These are phyloP conservation scores for Hericium coralloides DNA, from an alignment of 768 basidiomycete genomes.

Conservation along the genomic window DNA sequence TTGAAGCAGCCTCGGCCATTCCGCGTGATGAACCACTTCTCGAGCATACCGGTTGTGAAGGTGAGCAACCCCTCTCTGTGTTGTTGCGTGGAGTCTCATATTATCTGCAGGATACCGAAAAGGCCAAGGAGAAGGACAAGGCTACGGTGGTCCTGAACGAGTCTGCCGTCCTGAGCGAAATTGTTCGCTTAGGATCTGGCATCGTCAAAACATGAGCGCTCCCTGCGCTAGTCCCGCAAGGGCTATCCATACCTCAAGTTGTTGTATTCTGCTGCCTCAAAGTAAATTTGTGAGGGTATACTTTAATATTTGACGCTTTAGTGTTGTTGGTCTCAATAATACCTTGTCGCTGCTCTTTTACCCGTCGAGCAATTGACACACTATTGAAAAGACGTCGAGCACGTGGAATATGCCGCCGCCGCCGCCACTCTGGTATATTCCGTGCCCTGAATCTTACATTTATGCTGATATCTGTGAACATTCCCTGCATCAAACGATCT, in stretches of 20 bases:
- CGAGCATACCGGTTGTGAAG: conserved; percentile 43
- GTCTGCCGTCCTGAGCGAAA: conserved; percentile 58
- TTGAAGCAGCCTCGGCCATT: conserved; percentile 56
- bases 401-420: too few species aligned
- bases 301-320: too few species aligned
- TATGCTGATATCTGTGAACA: too few species aligned
- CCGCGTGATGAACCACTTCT: conserved; percentile 78
- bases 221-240: background rate
- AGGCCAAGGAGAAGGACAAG: conserved; percentile 42
- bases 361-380: too few species aligned
- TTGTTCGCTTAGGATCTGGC: conserved; percentile 65
- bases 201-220: conserved; percentile 36
- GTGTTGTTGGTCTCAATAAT: too few species aligned
- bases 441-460: too few species aligned
- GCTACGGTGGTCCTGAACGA: conserved; percentile 60
- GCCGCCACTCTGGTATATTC: too few species aligned
- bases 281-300: background rate
- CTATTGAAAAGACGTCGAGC: too few species aligned
- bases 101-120: conserved; percentile 16
- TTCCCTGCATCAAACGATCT: too few species aligned
- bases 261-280: background rate
- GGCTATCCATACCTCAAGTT: too few species aligned
- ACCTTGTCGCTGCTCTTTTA: too few species aligned
- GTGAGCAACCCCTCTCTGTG: conserved; percentile 12
- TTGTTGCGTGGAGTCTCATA: conserved; percentile 2